Evolutionary conservation across 306 rosid genomes (phyloP), one percentile per base, ranked within the genome.

Genomic region (Rosa rugosa): DNA sequence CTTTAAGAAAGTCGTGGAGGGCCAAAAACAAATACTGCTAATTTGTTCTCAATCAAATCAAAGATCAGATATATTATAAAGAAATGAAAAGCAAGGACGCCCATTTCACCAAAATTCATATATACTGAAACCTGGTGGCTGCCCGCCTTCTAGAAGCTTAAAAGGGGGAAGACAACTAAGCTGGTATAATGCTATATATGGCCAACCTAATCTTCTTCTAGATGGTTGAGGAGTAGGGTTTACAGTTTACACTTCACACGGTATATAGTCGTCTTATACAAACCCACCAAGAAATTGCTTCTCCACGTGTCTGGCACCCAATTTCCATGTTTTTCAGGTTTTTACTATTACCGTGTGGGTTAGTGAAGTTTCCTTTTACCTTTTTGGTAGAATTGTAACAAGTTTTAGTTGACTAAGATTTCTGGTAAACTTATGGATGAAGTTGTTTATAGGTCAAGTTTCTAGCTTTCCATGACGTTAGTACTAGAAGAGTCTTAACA

Each of bases 101-200:
- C n/a, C n/a, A n/a, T n/a, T n/a, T n/a, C n/a, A n/a, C n/a, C n/a
- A n/a, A n/a, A n/a, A 46, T 40, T 36, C 46, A 27, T 41, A 36
- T 5, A 74, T 20, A 25, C 59, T 44, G 5, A 73, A 54, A 66
- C 45, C 51, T 50, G 41, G 59, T 64, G 56, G 14, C 18, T 76
- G 45, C 13, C 42, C 53, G 59, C 11, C 81, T 69, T 78, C 81
- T 69, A 69, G 81, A 78, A 78, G 69, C 27, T 9, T 67, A 14
- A 23, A n/a, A 23, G 14, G 69, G 44, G n/a, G 40, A 5, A 10
- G 13, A 42, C 81, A 69, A 54, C 59, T 69, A 53, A 22, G 20
- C 27, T 11, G 20, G 17, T 40, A 4, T n/a, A 9, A 0, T 57
- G 79, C 79, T 62, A 75, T 41, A 16, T 63, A 64, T 20, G 75